Evolutionary conservation across 2,329 filamentous ascomycete species (phyloP).

Genomic region (Zelopaecilomyces penicillatus): DNA sequence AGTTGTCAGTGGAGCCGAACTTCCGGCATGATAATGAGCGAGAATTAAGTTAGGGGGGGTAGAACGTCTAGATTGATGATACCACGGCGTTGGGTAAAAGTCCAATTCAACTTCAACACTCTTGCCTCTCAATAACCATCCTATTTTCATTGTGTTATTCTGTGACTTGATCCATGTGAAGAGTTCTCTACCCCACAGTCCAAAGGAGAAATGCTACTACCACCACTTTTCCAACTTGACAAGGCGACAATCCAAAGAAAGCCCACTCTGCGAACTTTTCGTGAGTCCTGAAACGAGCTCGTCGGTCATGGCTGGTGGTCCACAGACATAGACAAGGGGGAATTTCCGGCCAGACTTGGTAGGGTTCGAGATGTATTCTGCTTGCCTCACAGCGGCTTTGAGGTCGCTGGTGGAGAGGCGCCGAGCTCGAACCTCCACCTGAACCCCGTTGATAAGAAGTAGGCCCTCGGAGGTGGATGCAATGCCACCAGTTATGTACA

Average conservation of each 20-base stretch:
- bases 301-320: conserved; percentile 62
- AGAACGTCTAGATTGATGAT: conserved; percentile 4
- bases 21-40: neutral
- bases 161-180: no score
- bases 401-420: conserved; percentile 38
- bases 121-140: no score
- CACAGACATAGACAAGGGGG: conserved; percentile 56
- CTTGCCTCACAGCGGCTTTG: conserved; percentile 28
- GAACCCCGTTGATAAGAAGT: conserved; percentile 2
- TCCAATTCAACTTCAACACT: no score
- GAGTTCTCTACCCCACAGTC: no score
- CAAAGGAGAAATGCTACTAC: conserved; percentile 15
- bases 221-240: conserved; percentile 59
- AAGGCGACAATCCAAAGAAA: conserved; percentile 34
- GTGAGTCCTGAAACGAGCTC: conserved; percentile 45
- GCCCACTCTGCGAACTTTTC: conserved; percentile 11
- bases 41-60: neutral
- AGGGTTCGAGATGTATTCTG: conserved; percentile 22
- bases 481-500: conserved; percentile 38
- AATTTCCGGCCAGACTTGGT: no score
- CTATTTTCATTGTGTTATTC: no score
- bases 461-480: neutral
- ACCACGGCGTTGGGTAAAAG: conserved; percentile 7
- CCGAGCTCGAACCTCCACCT: conserved; percentile 19
- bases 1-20: neutral